Base-by-base conservation (phyloP, 495 filamentous ascomycete genomes). In the Penicillium subrubescens region DNA sequence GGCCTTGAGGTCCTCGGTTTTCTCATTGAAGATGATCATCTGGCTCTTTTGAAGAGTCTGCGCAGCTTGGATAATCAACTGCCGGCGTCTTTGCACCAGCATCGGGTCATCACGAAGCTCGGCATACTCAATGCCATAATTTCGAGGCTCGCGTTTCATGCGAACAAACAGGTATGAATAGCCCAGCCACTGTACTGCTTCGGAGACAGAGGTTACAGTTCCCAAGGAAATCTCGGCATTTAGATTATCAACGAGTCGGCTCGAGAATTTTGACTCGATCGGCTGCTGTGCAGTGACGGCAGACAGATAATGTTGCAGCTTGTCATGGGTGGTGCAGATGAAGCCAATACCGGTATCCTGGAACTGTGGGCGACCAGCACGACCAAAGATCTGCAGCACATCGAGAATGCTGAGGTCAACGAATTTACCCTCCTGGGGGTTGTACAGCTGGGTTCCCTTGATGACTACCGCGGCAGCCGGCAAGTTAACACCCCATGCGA, bases 1-100 rank as follows among this genome's bases (percentile, higher is more conserved):
- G 54, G 92, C 89, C 51, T 89, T 87, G 12, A 99, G 85, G 66
- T 94, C 93, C 73, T 97, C 92, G 0, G 95, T 98, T 15, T 78
- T 82, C 63, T 97, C 96, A 69, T 97, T 96, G 81, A 94, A 98
- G 46, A 98, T 96, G 67, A 99, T 94, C 95, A 99, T 99, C 73
- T 98, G 96, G 67, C 89, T 96, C 69, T 93, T 84, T 66, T 95
- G 92, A 35, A 99, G 81, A 2, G 90, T 89, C 23, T 87, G 82
- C 2, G 95, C 96, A 37, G 95, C 96, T 64, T 94, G 87, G 57
- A 96, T 91, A 60, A 96, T 88, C 58, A 98, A 79, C 48, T 95
- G 86, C 19, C 92, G 83, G 64, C 95, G 84, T 69, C 94, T 84
- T 69, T 92, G 87, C 5, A 97, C 89, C 55, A 99, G 81, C 58